phyloP scores from a whole-genome alignment of 2,329 filamentous ascomycete species.

The Penicillium sp. region DNA sequence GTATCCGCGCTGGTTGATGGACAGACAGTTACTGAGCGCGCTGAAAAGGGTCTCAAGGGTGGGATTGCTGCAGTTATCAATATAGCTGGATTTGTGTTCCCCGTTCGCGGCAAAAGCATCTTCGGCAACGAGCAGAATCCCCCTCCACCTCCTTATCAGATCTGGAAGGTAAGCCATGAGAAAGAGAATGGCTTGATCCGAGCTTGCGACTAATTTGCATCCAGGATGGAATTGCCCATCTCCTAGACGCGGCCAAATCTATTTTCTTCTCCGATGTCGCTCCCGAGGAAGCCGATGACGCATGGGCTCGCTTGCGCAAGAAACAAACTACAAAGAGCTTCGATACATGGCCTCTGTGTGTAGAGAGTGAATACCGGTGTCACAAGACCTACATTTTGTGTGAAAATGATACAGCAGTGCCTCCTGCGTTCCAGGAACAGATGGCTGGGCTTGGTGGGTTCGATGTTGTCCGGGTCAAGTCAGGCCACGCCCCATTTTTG shows the following conservation, averaged over 20 bases:
- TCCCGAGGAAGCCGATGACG: slow-evolving; percentile 13
- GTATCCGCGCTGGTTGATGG: slow-evolving; percentile 33
- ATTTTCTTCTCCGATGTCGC: slow-evolving; percentile 3
- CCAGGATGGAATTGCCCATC: slow-evolving; percentile 7
- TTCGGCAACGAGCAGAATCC: slow-evolving; percentile 9
- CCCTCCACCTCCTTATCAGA: slow-evolving; percentile 13
- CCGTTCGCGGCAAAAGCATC: slow-evolving; percentile 10
- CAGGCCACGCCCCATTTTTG: slow-evolving; percentile 3
- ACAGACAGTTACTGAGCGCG: slow-evolving; percentile 17
- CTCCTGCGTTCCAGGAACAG: slow-evolving; percentile 25
- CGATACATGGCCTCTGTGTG: slow-evolving; percentile 6
- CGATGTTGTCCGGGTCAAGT: slow-evolving; percentile 2
- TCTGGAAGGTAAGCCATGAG: slow-evolving; percentile 9
- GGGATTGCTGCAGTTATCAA: slow-evolving; percentile 15
- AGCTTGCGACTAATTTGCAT: neutral
- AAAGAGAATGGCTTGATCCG: neutral
- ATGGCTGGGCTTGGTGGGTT: slow-evolving; percentile 14
- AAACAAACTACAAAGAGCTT: slow-evolving; percentile 13
- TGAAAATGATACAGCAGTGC: slow-evolving; percentile 29
- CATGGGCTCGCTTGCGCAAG: slow-evolving; percentile 10
- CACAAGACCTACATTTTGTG: slow-evolving; percentile 14
- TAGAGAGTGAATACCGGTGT: slow-evolving; percentile 13
- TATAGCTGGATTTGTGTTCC: slow-evolving; percentile 18
- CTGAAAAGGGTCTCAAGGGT: slow-evolving; percentile 14
- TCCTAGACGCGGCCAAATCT: slow-evolving; percentile 4